phyloP scores from a whole-genome alignment of 1,139 yeast species.

The Saccharomyces pastorianus region DNA sequence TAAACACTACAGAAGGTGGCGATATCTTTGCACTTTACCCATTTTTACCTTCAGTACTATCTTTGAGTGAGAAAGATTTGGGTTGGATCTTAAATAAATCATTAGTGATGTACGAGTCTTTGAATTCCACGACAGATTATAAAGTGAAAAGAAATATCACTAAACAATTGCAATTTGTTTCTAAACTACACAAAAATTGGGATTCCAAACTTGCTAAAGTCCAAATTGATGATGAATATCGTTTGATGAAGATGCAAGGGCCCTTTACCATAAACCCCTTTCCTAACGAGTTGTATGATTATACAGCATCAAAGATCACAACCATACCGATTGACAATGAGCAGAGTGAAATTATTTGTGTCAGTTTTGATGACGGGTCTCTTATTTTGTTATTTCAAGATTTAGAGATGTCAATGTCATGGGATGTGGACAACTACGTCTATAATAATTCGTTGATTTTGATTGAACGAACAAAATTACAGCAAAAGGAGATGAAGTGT shows the following conservation, averaged over 20 bases:
- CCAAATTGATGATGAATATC: constrained; percentile 12
- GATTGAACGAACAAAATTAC: constrained; percentile 15
- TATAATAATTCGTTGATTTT: constrained; percentile 20
- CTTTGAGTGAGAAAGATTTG: constrained; percentile 32
- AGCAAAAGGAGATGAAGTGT: constrained; percentile 4
- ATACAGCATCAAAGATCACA: constrained; percentile 34
- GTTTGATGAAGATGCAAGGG: constrained; percentile 37
- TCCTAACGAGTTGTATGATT: constrained; percentile 41
- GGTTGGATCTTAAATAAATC: constrained; percentile 39
- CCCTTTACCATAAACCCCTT: constrained; percentile 46
- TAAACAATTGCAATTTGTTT: constrained; percentile 29
- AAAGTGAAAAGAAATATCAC: constrained; percentile 21
- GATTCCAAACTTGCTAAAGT: background rate
- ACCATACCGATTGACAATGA: constrained; percentile 26
- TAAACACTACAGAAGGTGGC: constrained; percentile 40
- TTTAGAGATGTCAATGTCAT: constrained; percentile 25
- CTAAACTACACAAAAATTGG: constrained; percentile 16
- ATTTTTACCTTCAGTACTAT: constrained; percentile 40
- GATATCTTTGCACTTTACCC: constrained; percentile 52
- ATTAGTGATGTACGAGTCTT: constrained; percentile 27
- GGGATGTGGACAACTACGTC: constrained; percentile 17
- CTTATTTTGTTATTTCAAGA: constrained; percentile 23
- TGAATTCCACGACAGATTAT: constrained; percentile 12
- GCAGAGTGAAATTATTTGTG: constrained; percentile 16
- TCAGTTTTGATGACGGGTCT: constrained; percentile 23